phyloP scores from a whole-genome alignment of 768 basidiomycete species.

The Chalciporus pseudorubinellus region DNA sequence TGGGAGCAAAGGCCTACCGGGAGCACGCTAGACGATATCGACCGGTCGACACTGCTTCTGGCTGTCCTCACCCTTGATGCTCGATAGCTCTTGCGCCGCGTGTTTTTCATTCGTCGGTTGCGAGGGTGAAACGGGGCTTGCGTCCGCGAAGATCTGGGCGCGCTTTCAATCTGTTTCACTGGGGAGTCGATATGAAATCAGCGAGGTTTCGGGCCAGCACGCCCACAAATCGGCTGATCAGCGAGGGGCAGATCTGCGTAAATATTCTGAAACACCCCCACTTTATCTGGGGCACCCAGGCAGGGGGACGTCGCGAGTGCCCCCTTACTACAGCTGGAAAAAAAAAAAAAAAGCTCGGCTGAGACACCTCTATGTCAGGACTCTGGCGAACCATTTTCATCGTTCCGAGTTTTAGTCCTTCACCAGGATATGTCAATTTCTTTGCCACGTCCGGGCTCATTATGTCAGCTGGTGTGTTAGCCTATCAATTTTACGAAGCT shows the following conservation, averaged over 20 bases:
- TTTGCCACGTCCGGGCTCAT: not conserved
- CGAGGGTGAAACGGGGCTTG: conserved; percentile 17
- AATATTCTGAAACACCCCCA: no score
- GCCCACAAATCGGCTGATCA: conserved; percentile 8
- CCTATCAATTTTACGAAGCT: not conserved
- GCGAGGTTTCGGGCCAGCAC: not conserved
- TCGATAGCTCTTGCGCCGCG: conserved; percentile 1
- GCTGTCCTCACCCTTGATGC: no score
- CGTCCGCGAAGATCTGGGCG: no score
- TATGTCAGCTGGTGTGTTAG: not conserved
- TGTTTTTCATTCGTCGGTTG: conserved; percentile 9
- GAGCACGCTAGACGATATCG: not conserved
- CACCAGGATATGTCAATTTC: no score
- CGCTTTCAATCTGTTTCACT: conserved; percentile 9
- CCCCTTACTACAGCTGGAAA: no score
- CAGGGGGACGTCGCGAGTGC: no score
- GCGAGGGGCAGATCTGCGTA: not conserved
- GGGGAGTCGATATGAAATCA: conserved; percentile 21
- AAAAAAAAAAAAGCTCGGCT: no score
- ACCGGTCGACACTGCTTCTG: not conserved
- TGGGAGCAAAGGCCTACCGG: not conserved
- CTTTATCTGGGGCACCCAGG: no score
- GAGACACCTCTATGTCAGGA: no score
- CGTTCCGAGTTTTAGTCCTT: not conserved
- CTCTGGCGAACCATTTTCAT: no score